Conservation (phyloP, 2,329 filamentous ascomycete species). For the Talaromyces sp. region DNA sequence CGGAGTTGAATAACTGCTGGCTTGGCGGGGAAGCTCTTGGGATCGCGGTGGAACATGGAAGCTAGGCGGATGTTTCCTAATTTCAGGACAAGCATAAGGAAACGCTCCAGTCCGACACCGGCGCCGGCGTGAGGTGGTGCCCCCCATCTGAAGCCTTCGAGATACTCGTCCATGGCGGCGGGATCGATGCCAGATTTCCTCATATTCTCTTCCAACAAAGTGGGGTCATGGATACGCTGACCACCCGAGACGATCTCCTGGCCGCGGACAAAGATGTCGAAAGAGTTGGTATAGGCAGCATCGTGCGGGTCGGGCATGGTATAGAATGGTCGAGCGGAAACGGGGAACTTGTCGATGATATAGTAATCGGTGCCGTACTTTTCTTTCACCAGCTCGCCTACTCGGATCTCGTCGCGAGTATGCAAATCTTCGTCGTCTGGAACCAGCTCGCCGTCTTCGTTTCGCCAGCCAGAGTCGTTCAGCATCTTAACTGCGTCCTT, state of each 20-base stretch:
- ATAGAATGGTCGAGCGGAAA: constrained; percentile 81
- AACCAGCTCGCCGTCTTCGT: constrained; percentile 68
- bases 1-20: constrained; percentile 61
- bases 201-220: constrained; percentile 73
- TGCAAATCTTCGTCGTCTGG: constrained; percentile 73
- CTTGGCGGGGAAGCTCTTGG: constrained; percentile 73
- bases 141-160: constrained; percentile 81
- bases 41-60: constrained; percentile 81
- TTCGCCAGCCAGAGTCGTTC: constrained; percentile 68
- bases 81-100: constrained; percentile 79
- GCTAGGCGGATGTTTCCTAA: constrained; percentile 86
- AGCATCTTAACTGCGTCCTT: constrained; percentile 73
- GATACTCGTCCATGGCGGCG: constrained; percentile 82
- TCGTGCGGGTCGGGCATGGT: constrained; percentile 77
- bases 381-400: constrained; percentile 78
- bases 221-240: constrained; percentile 81
- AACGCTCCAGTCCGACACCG: constrained; percentile 82
- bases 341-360: constrained; percentile 88
- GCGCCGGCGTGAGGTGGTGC: constrained; percentile 85
- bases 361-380: constrained; percentile 89
- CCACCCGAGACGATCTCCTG: constrained; percentile 91
- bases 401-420: constrained; percentile 78
- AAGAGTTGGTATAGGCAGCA: constrained; percentile 75
- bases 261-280: constrained; percentile 89
- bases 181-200: constrained; percentile 68